Conservation (phyloP, 176 grass and related monocot genomes). For the Phoenix roebelenii region DNA sequence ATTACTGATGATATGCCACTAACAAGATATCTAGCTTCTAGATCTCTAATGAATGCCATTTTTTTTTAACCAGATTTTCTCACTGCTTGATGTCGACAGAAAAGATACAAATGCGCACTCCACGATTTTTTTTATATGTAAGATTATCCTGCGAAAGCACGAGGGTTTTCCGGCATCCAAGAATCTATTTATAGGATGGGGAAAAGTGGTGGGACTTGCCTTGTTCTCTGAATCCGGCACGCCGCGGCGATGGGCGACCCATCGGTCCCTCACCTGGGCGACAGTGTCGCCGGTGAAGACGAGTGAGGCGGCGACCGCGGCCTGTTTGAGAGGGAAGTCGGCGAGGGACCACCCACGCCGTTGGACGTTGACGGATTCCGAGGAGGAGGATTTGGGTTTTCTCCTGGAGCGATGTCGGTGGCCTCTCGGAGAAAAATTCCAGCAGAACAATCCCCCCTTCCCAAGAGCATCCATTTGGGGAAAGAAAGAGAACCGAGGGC, state of each 20-base stretch:
- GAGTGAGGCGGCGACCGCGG: slow-evolving; percentile 63
- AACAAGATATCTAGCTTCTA: no score
- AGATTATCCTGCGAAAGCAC: neutral
- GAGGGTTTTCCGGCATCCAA: neutral
- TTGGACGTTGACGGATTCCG: slow-evolving; percentile 40
- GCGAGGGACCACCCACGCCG: slow-evolving; percentile 25
- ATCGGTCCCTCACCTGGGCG: slow-evolving; percentile 61
- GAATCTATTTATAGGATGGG: neutral
- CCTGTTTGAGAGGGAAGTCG: slow-evolving; percentile 79
- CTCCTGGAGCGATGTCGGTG: neutral
- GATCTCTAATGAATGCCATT: no score
- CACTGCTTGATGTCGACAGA: no score
- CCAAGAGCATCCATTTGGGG: slow-evolving; percentile 19
- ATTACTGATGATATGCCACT: no score
- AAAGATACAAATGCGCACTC: no score
- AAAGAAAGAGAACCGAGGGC: neutral
- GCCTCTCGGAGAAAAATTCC: slow-evolving; percentile 17
- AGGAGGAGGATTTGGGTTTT: slow-evolving; percentile 52
- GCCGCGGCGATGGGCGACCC: slow-evolving; percentile 20
- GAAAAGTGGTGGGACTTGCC: slow-evolving; percentile 21
- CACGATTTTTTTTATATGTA: no score
- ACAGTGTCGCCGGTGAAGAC: slow-evolving; percentile 83
- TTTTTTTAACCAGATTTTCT: no score
- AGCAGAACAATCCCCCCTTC: slow-evolving; percentile 11
- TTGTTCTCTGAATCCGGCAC: slow-evolving; percentile 35